Conservation (phyloP, 169 alveolate species). For the Pseudocohnilembus persalinus region DNA sequence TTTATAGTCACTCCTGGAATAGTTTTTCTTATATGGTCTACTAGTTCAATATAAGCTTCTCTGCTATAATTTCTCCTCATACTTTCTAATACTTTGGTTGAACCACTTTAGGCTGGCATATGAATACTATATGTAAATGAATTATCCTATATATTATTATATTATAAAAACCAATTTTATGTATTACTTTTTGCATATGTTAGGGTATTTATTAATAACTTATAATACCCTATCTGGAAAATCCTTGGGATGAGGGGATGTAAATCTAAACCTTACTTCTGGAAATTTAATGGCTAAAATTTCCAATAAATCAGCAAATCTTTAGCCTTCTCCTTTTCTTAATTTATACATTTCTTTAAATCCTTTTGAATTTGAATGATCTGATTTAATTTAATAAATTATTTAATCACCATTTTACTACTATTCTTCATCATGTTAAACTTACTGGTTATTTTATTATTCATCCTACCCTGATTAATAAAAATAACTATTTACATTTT, state of each 20-base stretch:
- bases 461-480: slow-evolving; percentile 21
- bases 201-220: slow-evolving; percentile 52
- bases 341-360: slow-evolving; percentile 59
- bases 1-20: slow-evolving; percentile 70
- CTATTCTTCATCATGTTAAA: background rate
- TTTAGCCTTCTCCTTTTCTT: slow-evolving; percentile 66
- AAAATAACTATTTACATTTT: slow-evolving; percentile 78
- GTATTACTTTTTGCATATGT: slow-evolving; percentile 62
- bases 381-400: background rate
- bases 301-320: slow-evolving; percentile 72
- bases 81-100: slow-evolving; percentile 53
- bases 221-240: slow-evolving; percentile 72
- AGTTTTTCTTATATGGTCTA: slow-evolving; percentile 39
- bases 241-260: slow-evolving; percentile 83
- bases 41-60: slow-evolving; percentile 60
- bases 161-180: background rate
- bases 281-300: slow-evolving; percentile 64
- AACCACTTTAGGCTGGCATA: slow-evolving; percentile 79
- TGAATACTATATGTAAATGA: slow-evolving; percentile 44
- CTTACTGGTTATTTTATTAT: background rate
- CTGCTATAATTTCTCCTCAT: slow-evolving; percentile 79
- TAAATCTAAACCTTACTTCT: slow-evolving; percentile 71
- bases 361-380: slow-evolving; percentile 63
- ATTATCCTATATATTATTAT: background rate
- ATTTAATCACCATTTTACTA: background rate